Evolutionary conservation across 2,329 filamentous ascomycete species (phyloP).

Genomic region (Aspergillus latus): DNA sequence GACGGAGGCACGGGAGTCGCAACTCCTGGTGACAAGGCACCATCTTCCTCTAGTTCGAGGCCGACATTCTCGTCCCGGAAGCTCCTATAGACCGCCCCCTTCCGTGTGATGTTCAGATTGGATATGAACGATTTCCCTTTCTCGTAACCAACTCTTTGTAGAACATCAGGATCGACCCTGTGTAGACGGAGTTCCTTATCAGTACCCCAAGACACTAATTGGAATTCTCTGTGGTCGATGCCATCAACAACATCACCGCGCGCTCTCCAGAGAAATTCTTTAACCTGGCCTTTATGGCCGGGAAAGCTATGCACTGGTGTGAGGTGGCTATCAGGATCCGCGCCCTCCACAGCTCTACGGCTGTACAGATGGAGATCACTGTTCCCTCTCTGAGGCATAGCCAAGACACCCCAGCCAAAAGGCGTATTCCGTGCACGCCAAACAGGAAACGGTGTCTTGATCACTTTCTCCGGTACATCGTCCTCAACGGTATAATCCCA

Average conservation of each 20-base stretch:
- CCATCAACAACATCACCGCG: constrained; percentile 68
- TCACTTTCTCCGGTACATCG: constrained; percentile 70
- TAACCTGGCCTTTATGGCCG: constrained; percentile 66
- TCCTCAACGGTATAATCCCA: constrained; percentile 74
- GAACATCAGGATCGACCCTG: constrained; percentile 63
- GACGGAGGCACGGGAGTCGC: constrained; percentile 22
- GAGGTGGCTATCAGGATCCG: constrained; percentile 36
- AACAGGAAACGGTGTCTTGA: constrained; percentile 79
- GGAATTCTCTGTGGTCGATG: constrained; percentile 84
- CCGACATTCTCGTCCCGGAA: constrained; percentile 71
- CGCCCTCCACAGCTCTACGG: constrained; percentile 50
- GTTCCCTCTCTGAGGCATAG: constrained; percentile 89
- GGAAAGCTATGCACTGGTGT: constrained; percentile 53
- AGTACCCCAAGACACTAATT: constrained; percentile 88
- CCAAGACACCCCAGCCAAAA: constrained; percentile 80
- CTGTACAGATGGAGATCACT: constrained; percentile 84
- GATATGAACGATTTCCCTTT: constrained; percentile 66
- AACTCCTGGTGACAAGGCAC: constrained; percentile 31
- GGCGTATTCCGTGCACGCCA: constrained; percentile 91
- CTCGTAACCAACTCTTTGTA: constrained; percentile 69
- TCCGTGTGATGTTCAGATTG: constrained; percentile 72
- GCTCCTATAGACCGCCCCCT: constrained; percentile 79
- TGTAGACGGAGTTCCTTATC: constrained; percentile 81
- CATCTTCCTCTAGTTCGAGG: constrained; percentile 54
- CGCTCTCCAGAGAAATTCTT: constrained; percentile 87